These are phyloP conservation scores for Diaporthe sp. DNA, from an alignment of 2,329 filamentous ascomycete genomes.

Conservation along the genomic window DNA sequence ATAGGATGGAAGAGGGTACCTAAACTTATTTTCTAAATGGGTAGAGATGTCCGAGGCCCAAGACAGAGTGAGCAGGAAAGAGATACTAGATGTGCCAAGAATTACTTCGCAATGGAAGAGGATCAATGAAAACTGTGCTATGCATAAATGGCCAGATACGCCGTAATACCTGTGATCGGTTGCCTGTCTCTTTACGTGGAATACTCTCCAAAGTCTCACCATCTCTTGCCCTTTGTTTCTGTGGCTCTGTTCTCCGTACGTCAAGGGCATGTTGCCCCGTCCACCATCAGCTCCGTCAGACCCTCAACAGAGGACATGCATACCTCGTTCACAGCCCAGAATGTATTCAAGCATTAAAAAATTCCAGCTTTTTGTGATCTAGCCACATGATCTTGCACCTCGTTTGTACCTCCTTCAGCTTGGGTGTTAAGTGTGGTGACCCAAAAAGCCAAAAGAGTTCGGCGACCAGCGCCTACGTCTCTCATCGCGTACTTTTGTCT, in stretches of 20 bases:
- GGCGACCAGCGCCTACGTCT: slow-evolving; percentile 16
- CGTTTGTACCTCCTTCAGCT: neutral
- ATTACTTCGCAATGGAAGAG: neutral
- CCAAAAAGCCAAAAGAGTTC: slow-evolving; percentile 13
- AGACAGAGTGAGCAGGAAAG: neutral
- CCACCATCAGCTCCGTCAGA: neutral
- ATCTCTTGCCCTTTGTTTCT: neutral
- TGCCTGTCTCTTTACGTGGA: neutral
- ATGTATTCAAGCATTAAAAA: neutral
- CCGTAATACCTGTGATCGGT: no score
- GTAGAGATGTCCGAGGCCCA: neutral
- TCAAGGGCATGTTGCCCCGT: neutral
- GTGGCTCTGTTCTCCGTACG: no score
- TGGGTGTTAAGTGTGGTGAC: neutral
- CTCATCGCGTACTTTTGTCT: slow-evolving; percentile 14
- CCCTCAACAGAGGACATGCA: neutral
- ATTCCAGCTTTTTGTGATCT: neutral
- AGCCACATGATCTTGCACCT: neutral
- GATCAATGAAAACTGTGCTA: neutral
- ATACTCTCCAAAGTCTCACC: no score
- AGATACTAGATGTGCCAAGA: neutral
- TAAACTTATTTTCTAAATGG: neutral
- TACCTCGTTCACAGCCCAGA: neutral
- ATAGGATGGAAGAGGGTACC: neutral
- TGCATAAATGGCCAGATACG: no score